Percentiles rank a stretch among this genome's conserved stretches.
Evolutionary conservation across 768 basidiomycete species (phyloP).

Genomic region (Amanita brunnescens): DNA sequence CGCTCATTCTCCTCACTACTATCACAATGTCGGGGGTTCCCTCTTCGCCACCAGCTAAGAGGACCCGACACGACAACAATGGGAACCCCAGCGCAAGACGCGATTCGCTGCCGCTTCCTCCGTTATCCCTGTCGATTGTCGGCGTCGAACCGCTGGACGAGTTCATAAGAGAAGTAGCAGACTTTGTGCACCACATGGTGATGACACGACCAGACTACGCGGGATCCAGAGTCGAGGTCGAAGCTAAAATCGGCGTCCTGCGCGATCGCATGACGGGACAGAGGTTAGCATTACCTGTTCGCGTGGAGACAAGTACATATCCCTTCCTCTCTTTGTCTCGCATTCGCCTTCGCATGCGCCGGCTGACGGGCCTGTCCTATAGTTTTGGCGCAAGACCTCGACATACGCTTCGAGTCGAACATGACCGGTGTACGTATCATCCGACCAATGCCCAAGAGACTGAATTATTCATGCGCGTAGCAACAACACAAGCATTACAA

Average conservation of each 20-base stretch:
- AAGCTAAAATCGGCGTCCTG: constrained; percentile 82
- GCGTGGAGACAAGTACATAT: constrained; percentile 77
- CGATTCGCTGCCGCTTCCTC: constrained; percentile 40
- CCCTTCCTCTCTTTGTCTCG: constrained; percentile 6
- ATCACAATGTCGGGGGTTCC: background rate
- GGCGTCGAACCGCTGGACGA: constrained; percentile 89
- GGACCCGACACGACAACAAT: constrained; percentile 2
- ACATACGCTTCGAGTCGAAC: constrained; percentile 82
- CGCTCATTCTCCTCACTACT: background rate
- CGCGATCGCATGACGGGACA: constrained; percentile 45
- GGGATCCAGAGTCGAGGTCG: constrained; percentile 67
- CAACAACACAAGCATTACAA: constrained; percentile 86
- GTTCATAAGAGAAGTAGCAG: constrained; percentile 85
- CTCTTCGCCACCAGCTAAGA: constrained; percentile 2
- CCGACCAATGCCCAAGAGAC: background rate
- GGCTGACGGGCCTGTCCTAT: constrained; percentile 6
- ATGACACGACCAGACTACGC: constrained; percentile 41
- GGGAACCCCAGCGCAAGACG: background rate
- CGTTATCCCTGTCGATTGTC: constrained; percentile 72
- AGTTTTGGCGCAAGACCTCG: constrained; percentile 65
- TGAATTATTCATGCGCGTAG: constrained; percentile 29
- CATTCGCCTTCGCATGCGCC: background rate
- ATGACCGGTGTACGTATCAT: constrained; percentile 69
- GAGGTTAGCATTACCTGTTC: constrained; percentile 61
- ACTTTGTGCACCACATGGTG: constrained; percentile 77